phyloP scores from a whole-genome alignment of 768 basidiomycete genomes.

The Rubroboletus satanas region DNA sequence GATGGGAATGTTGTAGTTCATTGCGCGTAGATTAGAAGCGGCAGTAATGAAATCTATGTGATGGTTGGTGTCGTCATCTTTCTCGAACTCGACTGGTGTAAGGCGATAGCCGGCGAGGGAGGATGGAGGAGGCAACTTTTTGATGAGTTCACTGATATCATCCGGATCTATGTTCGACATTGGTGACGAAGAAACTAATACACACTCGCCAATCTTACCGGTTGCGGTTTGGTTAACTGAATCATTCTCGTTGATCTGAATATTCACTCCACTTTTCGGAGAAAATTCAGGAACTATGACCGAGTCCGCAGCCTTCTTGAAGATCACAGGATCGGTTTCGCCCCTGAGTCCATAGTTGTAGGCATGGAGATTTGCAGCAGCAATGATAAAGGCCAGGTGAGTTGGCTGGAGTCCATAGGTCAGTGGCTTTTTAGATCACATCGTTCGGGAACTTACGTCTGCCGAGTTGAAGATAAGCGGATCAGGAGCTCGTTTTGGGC shows the following conservation, averaged over 20 bases:
- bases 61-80: conserved; percentile 96
- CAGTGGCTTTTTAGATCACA: conserved; percentile 3
- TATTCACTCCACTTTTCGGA: conserved; percentile 88
- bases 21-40: conserved; percentile 92
- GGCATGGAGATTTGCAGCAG: conserved; percentile 94
- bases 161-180: conserved; percentile 38
- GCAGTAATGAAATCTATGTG: conserved; percentile 99
- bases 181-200: neutral
- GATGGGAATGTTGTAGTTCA: conserved; percentile 85
- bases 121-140: conserved; percentile 81
- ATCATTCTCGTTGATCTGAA: conserved; percentile 92
- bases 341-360: conserved; percentile 97
- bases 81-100: conserved; percentile 95
- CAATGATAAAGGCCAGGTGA: conserved; percentile 85
- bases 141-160: conserved; percentile 52
- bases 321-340: conserved; percentile 70
- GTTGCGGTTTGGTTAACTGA: conserved; percentile 60
- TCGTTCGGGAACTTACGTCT: conserved; percentile 55
- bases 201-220: conserved; percentile 18
- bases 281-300: conserved; percentile 88
- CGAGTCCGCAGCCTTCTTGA: conserved; percentile 79
- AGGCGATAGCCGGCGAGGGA: conserved; percentile 95
- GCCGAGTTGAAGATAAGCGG: conserved; percentile 80
- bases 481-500: conserved; percentile 96
- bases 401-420: conserved; percentile 50